Base-by-base conservation (phyloP, 495 filamentous ascomycete species). In the Hypomontagnella monticulosa region DNA sequence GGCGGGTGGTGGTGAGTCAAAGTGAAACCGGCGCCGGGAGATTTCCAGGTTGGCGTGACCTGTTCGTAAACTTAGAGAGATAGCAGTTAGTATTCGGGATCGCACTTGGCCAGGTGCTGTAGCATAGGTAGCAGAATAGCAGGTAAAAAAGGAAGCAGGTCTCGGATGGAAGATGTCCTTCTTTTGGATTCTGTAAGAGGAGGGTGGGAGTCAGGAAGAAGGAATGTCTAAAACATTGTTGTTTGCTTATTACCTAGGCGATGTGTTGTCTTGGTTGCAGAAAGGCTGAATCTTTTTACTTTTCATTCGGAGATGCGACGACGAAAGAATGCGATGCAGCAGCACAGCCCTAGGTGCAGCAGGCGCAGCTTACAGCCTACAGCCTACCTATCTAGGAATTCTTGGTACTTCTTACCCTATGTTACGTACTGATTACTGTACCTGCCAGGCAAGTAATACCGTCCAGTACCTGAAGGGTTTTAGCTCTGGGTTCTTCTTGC, bases 221-320 rank as follows among this genome's bases (percentile, higher is more conserved):
- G 44, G 20, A 53, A 53, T 54, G 44, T 62, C 20, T 62, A 62
- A 63, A 55, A 68, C 48, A 59, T 43, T 53, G 34, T 42, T 62
- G 59, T 68, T 68, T 68, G 65, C 59, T 51, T 44, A 67, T 23
- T 55, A 60, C 42, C 54, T 68, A 57, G 55, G 63, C 49, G 36
- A 44, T 66, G 7, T 61, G 20, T 49, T 43, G 42, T 38, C 15
- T 40, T 52, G 16, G 33, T 6, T 27, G 15, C 12, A 40, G 40
- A 42, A 61, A 68, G 65, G 55, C 54, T 58, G 61, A 50, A 57
- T 59, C 42, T 58, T 63, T 63, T 59, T 27, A 27, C 23, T 27
- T n/a, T 33, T n/a, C 30, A 20, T 30, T 14, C 11, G 38, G 36
- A 63, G 54, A 62, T 67, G 58, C 65, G 65, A 66, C 51, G 34